These are phyloP conservation scores for Solanum stenotomum DNA, from an alignment of 257 asterid species.

Conservation along the genomic window DNA sequence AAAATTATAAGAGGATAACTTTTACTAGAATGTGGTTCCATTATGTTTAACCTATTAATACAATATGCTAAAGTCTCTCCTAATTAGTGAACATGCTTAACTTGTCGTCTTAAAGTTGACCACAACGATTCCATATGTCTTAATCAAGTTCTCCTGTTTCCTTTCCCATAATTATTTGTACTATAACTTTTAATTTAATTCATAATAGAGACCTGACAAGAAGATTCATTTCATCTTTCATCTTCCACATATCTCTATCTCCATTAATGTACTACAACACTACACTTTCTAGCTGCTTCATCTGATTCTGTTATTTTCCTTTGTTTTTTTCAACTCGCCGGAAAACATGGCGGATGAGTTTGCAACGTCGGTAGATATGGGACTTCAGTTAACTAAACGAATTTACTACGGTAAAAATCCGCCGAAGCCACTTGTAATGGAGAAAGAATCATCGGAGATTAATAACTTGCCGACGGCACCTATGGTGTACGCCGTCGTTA, in stretches of 20 bases:
- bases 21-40: not conserved
- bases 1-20: not conserved
- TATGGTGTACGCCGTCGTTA: slow-evolving; percentile 73
- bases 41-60: too few species aligned
- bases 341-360: slow-evolving; percentile 60
- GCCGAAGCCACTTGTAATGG: slow-evolving; percentile 24
- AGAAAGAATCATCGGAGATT: slow-evolving; percentile 20
- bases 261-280: not conserved
- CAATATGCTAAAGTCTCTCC: not conserved
- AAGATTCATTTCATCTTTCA: not conserved
- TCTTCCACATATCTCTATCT: not conserved
- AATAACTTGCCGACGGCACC: slow-evolving; percentile 54
- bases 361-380: slow-evolving; percentile 52
- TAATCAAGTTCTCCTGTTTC: not conserved
- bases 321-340: not conserved
- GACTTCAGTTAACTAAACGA: slow-evolving; percentile 57
- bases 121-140: not conserved
- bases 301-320: not conserved
- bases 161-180: not conserved
- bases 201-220: not conserved
- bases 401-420: slow-evolving; percentile 65
- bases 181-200: not conserved
- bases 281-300: not conserved
- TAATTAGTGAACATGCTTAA: not conserved
- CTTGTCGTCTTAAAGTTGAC: slow-evolving; percentile 2